Percentiles rank a stretch among this genome's conserved stretches.
Evolutionary conservation across 2,329 filamentous ascomycete species (phyloP).

Genomic region (Rhynchosporium agropyri): DNA sequence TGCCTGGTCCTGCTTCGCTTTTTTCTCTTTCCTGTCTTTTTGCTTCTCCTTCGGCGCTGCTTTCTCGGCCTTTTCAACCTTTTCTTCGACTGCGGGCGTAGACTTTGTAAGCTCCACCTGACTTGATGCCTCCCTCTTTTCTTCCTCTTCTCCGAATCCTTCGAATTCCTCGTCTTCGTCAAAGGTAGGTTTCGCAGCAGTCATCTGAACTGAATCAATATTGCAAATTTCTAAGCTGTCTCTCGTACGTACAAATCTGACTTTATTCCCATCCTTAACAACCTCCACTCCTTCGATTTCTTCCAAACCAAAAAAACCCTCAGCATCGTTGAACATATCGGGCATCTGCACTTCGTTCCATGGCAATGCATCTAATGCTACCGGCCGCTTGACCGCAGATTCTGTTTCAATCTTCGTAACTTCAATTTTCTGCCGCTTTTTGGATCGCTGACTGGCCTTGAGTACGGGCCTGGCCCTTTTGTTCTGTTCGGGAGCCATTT

Average conservation of each 20-base stretch:
- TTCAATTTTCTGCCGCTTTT: slow-evolving; percentile 43
- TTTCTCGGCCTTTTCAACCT: slow-evolving; percentile 31
- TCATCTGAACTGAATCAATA: slow-evolving; percentile 35
- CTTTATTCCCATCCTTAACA: slow-evolving; percentile 62
- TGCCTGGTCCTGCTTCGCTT: slow-evolving; percentile 30
- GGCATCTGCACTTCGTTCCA: slow-evolving; percentile 68
- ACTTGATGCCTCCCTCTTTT: slow-evolving; percentile 40
- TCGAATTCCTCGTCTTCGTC: slow-evolving; percentile 61
- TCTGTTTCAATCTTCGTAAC: slow-evolving; percentile 26
- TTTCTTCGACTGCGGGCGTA: slow-evolving; percentile 14
- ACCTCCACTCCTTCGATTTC: slow-evolving; percentile 91
- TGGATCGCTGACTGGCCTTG: slow-evolving; percentile 34
- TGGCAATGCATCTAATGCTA: slow-evolving; percentile 53
- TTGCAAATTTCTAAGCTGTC: background rate
- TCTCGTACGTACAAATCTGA: slow-evolving; percentile 56
- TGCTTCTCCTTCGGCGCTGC: slow-evolving; percentile 39
- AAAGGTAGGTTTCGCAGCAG: slow-evolving; percentile 33
- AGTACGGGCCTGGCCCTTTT: slow-evolving; percentile 37
- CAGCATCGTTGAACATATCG: slow-evolving; percentile 82
- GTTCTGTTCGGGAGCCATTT: slow-evolving; percentile 39
- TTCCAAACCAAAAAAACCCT: slow-evolving; percentile 89
- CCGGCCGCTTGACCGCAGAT: slow-evolving; percentile 43
- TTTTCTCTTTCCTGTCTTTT: slow-evolving; percentile 39
- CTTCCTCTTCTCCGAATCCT: slow-evolving; percentile 60
- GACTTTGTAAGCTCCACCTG: slow-evolving; percentile 23